These are phyloP conservation scores for Aspergillus spinulosporus DNA, from an alignment of 2,329 filamentous ascomycete species.

Conservation along the genomic window DNA sequence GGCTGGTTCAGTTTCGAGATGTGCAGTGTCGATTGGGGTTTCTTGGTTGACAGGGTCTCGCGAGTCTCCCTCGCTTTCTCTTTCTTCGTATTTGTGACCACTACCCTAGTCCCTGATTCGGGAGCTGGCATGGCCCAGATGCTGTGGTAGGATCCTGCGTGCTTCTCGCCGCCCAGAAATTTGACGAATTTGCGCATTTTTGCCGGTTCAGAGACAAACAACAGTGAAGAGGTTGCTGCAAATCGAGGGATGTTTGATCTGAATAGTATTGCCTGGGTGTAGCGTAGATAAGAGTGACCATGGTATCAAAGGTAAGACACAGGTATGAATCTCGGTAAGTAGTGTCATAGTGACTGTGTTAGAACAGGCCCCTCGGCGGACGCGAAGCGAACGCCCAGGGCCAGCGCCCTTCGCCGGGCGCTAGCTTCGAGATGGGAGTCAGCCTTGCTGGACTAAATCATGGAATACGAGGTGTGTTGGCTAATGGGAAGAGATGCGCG, in stretches of 20 bases:
- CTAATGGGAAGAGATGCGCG: background rate
- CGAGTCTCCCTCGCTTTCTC: background rate
- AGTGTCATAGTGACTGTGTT: background rate
- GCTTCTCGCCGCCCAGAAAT: background rate
- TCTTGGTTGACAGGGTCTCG: background rate
- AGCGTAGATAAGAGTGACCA: background rate
- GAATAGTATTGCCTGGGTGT: background rate
- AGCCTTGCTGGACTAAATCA: background rate
- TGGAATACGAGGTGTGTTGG: background rate
- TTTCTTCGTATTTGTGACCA: background rate
- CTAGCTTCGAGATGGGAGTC: background rate
- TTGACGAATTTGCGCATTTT: constrained; percentile 3
- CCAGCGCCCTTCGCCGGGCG: background rate
- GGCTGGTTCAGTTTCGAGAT: background rate
- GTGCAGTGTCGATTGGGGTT: background rate
- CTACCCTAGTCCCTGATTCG: background rate
- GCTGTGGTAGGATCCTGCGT: constrained; percentile 3
- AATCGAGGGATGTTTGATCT: background rate
- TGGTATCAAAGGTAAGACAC: no score
- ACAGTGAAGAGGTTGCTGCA: no score
- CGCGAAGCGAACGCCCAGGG: background rate
- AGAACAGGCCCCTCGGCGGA: background rate
- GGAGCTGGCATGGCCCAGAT: background rate
- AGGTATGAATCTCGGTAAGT: no score
- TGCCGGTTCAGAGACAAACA: background rate